phyloP scores from a whole-genome alignment of 2,329 filamentous ascomycete species.

The Dothistroma septosporum region DNA sequence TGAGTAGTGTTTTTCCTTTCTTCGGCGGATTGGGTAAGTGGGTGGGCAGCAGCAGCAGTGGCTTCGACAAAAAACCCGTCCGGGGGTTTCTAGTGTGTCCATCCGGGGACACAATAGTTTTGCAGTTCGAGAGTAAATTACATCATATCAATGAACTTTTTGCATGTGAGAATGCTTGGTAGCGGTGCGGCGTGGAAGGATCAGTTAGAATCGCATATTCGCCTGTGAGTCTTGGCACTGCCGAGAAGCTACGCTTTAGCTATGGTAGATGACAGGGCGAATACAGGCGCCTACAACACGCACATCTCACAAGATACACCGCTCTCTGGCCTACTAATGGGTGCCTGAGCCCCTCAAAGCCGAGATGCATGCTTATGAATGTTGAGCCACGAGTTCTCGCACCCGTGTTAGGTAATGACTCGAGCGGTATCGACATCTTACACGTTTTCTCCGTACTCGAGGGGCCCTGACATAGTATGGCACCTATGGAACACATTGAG shows the following conservation, averaged over 20 bases:
- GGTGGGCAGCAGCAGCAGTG: not conserved
- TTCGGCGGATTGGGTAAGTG: not conserved
- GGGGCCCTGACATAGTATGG: too few species aligned
- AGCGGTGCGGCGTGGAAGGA: not conserved
- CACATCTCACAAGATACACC: too few species aligned
- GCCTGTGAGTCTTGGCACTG: not conserved
- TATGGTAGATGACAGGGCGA: not conserved
- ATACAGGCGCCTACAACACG: too few species aligned
- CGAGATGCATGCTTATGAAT: too few species aligned
- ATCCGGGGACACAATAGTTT: not conserved
- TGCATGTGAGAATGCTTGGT: not conserved
- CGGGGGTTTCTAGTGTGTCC: not conserved
- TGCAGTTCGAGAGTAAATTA: not conserved
- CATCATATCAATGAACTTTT: not conserved
- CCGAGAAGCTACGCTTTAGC: not conserved
- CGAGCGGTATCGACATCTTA: too few species aligned
- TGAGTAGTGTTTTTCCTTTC: not conserved
- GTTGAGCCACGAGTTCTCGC: too few species aligned
- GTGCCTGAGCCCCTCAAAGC: too few species aligned
- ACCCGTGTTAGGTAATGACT: too few species aligned
- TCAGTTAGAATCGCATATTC: not conserved
- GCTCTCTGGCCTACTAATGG: too few species aligned
- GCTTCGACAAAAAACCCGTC: not conserved
- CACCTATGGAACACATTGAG: too few species aligned
- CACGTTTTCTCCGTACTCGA: too few species aligned